Base-by-base conservation (phyloP, 2,329 filamentous ascomycete species). In the Aspergillus brasiliensis region DNA sequence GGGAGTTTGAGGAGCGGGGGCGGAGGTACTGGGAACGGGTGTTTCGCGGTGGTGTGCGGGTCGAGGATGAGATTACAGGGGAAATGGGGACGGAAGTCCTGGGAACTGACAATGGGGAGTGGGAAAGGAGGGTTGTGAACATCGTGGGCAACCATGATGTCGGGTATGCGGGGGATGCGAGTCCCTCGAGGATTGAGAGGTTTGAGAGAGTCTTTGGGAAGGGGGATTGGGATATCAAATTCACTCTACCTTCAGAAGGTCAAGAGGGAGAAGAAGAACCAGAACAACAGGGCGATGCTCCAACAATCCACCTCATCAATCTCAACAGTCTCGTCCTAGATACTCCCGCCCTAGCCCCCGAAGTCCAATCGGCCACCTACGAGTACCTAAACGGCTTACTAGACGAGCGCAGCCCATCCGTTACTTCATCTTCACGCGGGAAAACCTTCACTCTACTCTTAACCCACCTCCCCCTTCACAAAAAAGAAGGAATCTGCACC, bases 251-350 rank as follows among this genome's bases (percentile, higher is more conserved):
- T 21, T 25, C 25, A 7, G 19, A 28, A 46, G n/a, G 13, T 5
- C n/a, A 28, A 19, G n/a, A 8, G 4, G 11, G 7, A 19, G 38
- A 40, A 44, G 8, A 28, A 34, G n/a, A n/a, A n/a, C n/a, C n/a
- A n/a, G n/a, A n/a, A n/a, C n/a, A n/a, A 31, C 44, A 28, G 13
- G 21, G 13, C 2, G 34, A 38, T 34, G 19, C 59, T 25, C 77
- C 92, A 1, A 88, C 91, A 63, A 80, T 99, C 48, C 89, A 94
- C 65, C 82, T 99, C 58, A 81, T 98, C 28, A 86, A 96, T 37
- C 83, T 99, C 64, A 99, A 99, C 77, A 89, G 91, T 57, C 92
- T 99, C 85, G 96, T 96, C 69, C 86, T 99, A 38, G 95, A 99
- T 75, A 90, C 88, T 0, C 95, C 95, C 0, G 91, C 90, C 4